phyloP scores from a whole-genome alignment of 495 filamentous ascomycete species.

The Wilcoxina mikolae region DNA sequence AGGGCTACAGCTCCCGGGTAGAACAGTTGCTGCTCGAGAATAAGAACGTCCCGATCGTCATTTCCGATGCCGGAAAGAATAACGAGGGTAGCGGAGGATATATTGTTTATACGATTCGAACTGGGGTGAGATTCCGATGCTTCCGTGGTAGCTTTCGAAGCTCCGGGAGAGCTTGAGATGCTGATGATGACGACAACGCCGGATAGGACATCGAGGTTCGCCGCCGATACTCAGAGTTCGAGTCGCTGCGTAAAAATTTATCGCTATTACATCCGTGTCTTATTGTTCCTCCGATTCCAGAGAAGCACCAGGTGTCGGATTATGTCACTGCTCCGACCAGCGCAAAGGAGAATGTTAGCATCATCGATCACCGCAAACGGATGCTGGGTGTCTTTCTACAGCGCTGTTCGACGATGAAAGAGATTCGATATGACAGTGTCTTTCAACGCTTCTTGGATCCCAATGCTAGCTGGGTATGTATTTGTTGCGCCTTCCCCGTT shows the following conservation, averaged over 20 bases:
- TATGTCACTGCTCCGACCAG: constrained; percentile 96
- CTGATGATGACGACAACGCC: constrained; percentile 14
- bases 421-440: constrained; percentile 82
- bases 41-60: constrained; percentile 72
- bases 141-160: neutral
- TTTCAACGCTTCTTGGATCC: constrained; percentile 97
- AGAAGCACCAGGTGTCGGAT: constrained; percentile 97
- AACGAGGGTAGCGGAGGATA: constrained; percentile 71
- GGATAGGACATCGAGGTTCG: constrained; percentile 81
- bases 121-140: constrained; percentile 49
- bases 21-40: constrained; percentile 95
- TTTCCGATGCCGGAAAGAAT: constrained; percentile 90
- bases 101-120: constrained; percentile 93
- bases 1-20: constrained; percentile 83
- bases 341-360: constrained; percentile 89
- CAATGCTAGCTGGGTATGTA: constrained; percentile 89
- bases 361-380: constrained; percentile 88
- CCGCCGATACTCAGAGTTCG: constrained; percentile 90
- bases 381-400: constrained; percentile 95
- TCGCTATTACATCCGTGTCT: constrained; percentile 84
- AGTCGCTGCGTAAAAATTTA: constrained; percentile 76
- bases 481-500: neutral
- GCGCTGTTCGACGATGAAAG: constrained; percentile 80
- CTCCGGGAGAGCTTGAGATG: neutral
- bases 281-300: constrained; percentile 89